A percentile compares a stretch with the other conserved stretches of the same genome.
Conservation (phyloP, 306 rosid species). For the Dalbergia cochinchinensis region DNA sequence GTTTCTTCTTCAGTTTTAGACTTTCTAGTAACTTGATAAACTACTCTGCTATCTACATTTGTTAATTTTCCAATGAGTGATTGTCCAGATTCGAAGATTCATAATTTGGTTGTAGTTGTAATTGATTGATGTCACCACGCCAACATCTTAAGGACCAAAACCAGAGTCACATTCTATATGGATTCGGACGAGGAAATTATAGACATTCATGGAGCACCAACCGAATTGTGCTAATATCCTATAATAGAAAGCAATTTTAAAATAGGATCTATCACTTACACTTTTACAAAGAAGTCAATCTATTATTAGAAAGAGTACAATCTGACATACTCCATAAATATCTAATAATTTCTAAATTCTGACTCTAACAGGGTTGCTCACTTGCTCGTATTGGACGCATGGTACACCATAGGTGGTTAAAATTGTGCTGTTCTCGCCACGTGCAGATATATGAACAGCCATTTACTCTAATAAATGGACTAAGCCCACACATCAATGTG, state of each 20-base stretch:
- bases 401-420: slow-evolving; percentile 42
- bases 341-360: too few relatives aligned
- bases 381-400: slow-evolving; percentile 28
- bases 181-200: too few relatives aligned
- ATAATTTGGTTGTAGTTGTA: slow-evolving; percentile 54
- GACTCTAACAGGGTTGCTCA: not conserved
- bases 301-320: too few relatives aligned
- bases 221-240: too few relatives aligned
- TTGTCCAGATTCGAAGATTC: slow-evolving; percentile 30
- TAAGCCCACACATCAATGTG: slow-evolving; percentile 47
- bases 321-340: too few relatives aligned
- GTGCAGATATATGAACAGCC: slow-evolving; percentile 22
- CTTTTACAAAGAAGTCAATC: too few relatives aligned
- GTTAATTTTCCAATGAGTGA: slow-evolving; percentile 14
- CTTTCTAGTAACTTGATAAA: slow-evolving; percentile 2
- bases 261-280: too few relatives aligned
- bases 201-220: too few relatives aligned
- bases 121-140: slow-evolving; percentile 31
- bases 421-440: slow-evolving; percentile 45
- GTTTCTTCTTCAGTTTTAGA: slow-evolving; percentile 37
- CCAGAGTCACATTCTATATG: not conserved
- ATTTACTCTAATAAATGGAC: slow-evolving; percentile 48
- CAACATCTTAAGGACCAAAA: slow-evolving; percentile 49
- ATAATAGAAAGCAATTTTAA: too few relatives aligned
- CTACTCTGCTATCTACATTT: slow-evolving; percentile 9